phyloP scores from a whole-genome alignment of 2,329 filamentous ascomycete genomes.

The Fusarium irregulare region DNA sequence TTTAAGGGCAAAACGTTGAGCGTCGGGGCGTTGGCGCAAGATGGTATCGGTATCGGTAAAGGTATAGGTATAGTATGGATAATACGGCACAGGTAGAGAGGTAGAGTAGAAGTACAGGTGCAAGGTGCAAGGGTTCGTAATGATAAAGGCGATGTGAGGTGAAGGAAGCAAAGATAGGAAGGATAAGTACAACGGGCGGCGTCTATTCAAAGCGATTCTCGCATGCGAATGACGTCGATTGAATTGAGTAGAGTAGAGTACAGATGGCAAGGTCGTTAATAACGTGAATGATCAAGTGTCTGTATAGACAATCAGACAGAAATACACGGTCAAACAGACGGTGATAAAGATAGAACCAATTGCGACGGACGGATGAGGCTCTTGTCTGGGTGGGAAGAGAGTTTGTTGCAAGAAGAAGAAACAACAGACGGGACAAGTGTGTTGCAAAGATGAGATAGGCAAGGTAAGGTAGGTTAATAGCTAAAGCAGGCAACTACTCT shows the following conservation, averaged over 20 bases:
- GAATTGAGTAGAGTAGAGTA: background rate
- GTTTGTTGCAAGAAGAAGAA: slow-evolving; percentile 38
- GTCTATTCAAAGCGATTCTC: slow-evolving; percentile 12
- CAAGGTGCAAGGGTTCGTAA: background rate
- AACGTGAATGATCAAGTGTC: background rate
- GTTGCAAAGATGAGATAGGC: slow-evolving; percentile 20
- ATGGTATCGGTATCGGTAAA: slow-evolving; percentile 25
- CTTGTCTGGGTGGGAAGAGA: background rate
- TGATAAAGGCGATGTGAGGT: background rate
- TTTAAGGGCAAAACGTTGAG: slow-evolving; percentile 39
- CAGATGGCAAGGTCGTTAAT: background rate
- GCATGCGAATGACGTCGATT: slow-evolving; percentile 38
- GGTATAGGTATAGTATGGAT: slow-evolving; percentile 5
- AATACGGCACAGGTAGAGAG: background rate
- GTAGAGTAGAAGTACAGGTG: background rate
- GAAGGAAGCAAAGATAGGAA: background rate
- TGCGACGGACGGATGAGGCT: slow-evolving; percentile 19
- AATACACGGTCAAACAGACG: background rate
- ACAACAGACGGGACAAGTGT: slow-evolving; percentile 18
- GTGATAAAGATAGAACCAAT: slow-evolving; percentile 23
- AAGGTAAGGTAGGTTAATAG: slow-evolving; percentile 1
- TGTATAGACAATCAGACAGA: slow-evolving; percentile 9
- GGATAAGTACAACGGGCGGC: slow-evolving; percentile 10
- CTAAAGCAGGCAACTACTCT: slow-evolving; percentile 8
- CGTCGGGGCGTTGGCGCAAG: slow-evolving; percentile 30